Percentiles rank a stretch among this genome's conserved stretches.
Conservation (phyloP, 305 asterid species). For the Petunia hybrid region DNA sequence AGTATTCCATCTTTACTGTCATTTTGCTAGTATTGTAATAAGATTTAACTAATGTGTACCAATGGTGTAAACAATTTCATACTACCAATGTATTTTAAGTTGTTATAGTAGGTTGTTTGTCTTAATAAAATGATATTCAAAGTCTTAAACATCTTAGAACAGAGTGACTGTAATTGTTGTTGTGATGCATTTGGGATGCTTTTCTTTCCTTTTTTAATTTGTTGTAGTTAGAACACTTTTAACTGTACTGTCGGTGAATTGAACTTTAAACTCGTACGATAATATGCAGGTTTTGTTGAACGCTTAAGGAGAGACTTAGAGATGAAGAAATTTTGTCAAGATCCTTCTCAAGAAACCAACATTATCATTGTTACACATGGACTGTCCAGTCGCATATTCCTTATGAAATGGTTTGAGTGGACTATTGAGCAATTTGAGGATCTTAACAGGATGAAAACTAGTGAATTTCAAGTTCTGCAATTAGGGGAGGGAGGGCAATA, state of each 20-base stretch:
- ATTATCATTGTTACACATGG: constrained; percentile 76
- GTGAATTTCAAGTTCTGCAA: constrained; percentile 78
- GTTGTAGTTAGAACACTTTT: background rate
- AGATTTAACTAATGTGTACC: no score
- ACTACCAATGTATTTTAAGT: no score
- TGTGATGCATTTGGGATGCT: background rate
- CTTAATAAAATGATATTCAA: no score
- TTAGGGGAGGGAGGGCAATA: constrained; percentile 77
- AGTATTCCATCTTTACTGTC: constrained; percentile 27
- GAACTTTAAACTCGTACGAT: background rate
- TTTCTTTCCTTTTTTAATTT: background rate
- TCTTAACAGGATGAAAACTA: constrained; percentile 61
- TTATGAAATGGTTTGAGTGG: constrained; percentile 94
- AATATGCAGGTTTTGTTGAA: constrained; percentile 74
- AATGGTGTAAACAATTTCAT: no score
- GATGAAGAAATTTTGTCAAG: constrained; percentile 57
- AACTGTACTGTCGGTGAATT: no score
- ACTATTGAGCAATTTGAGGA: constrained; percentile 79
- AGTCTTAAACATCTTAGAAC: background rate
- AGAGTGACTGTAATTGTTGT: background rate
- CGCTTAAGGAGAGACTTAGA: constrained; percentile 88
- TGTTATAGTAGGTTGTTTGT: no score
- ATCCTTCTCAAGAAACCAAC: constrained; percentile 54
- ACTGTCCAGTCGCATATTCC: constrained; percentile 68
- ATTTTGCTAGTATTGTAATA: background rate